These are phyloP conservation scores for Claviceps sorghi DNA, from an alignment of 2,329 filamentous ascomycete genomes.

Conservation along the genomic window DNA sequence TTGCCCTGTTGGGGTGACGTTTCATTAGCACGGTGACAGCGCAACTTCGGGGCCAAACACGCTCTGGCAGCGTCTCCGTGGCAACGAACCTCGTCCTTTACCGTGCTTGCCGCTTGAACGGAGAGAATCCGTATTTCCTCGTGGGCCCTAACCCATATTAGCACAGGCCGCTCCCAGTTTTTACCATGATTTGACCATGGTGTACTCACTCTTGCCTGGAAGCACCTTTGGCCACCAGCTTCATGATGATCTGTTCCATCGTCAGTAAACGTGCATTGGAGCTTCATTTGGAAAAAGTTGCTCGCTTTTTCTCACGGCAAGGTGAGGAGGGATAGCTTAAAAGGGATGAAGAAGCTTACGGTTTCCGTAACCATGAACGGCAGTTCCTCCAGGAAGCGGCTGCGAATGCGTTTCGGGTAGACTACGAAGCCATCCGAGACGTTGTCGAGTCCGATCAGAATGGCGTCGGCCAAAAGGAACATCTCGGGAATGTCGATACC, in stretches of 20 bases:
- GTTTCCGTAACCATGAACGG: conserved; percentile 64
- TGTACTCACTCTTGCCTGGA: conserved; percentile 48
- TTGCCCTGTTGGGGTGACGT: conserved; percentile 32
- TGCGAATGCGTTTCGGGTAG: conserved; percentile 59
- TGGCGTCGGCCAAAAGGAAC: conserved; percentile 54
- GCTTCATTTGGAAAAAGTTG: neutral
- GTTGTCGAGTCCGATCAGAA: conserved; percentile 54
- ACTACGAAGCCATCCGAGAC: conserved; percentile 57
- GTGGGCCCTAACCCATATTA: conserved; percentile 39
- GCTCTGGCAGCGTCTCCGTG: no score
- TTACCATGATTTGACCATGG: neutral
- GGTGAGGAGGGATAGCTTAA: neutral
- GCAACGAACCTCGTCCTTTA: conserved; percentile 25
- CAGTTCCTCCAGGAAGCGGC: conserved; percentile 57
- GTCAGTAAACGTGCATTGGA: neutral
- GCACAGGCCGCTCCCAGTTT: neutral
- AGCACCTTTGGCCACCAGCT: conserved; percentile 52
- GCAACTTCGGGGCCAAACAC: neutral
- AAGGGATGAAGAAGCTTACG: neutral
- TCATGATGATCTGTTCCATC: conserved; percentile 52
- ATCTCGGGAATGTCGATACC: conserved; percentile 47
- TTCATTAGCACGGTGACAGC: neutral
- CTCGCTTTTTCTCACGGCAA: neutral
- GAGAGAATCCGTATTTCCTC: conserved; percentile 75
- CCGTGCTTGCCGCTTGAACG: conserved; percentile 55